These are phyloP conservation scores for Meripilus lineatus DNA, from an alignment of 1,284 basidiomycete genomes.

Conservation along the genomic window DNA sequence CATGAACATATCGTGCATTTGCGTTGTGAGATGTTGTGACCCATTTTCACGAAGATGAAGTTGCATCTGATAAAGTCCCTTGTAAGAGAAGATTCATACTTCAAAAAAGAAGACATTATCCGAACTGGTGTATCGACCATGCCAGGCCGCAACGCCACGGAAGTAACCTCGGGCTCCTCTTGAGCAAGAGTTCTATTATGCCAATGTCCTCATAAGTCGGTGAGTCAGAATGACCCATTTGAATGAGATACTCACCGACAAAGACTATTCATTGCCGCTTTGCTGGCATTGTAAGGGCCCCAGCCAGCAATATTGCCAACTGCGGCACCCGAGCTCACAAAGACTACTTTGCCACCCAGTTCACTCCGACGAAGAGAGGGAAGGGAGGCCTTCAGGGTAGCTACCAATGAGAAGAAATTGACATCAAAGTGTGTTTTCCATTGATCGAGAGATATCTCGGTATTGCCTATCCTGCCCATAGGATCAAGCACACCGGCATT, in stretches of 20 bases:
- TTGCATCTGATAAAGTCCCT: constrained; percentile 59
- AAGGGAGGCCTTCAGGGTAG: constrained; percentile 58
- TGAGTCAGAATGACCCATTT: background rate
- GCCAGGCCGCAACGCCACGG: constrained; percentile 79
- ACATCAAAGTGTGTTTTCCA: constrained; percentile 72
- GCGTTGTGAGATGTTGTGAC: constrained; percentile 42
- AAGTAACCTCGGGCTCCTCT: constrained; percentile 74
- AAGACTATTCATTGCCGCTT: constrained; percentile 85
- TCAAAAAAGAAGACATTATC: constrained; percentile 6
- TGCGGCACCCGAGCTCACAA: constrained; percentile 81
- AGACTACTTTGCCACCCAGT: constrained; percentile 64
- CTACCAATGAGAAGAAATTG: constrained; percentile 81
- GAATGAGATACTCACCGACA: constrained; percentile 44
- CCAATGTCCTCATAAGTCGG: too few relatives aligned
- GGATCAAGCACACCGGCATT: constrained; percentile 73
- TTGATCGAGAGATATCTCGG: constrained; percentile 32
- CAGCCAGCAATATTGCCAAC: constrained; percentile 62
- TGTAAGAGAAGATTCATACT: background rate
- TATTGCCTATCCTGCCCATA: constrained; percentile 36
- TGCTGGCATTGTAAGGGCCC: constrained; percentile 76
- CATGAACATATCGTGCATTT: constrained; percentile 56
- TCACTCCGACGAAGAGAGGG: constrained; percentile 62
- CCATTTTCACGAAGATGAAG: constrained; percentile 42
- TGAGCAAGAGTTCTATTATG: constrained; percentile 71
- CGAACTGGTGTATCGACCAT: constrained; percentile 74